These are phyloP conservation scores for Pelargonium nanum DNA, from an alignment of 345 rosid genomes.

Conservation along the genomic window DNA sequence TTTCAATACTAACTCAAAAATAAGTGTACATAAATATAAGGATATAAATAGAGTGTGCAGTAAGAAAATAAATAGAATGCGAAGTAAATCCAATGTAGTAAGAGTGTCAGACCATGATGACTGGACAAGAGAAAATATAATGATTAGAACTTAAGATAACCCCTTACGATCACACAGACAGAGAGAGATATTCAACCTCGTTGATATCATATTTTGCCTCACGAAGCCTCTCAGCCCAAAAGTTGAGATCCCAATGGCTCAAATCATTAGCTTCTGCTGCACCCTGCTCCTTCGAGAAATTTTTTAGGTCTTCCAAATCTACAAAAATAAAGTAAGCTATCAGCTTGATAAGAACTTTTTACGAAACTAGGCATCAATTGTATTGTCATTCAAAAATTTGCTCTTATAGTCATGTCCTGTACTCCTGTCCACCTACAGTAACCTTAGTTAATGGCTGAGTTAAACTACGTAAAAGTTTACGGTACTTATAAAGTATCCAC, in stretches of 20 bases:
- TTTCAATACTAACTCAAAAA: not conserved
- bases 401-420: no score
- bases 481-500: no score
- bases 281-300: conserved; percentile 59
- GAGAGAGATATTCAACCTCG: conserved; percentile 41
- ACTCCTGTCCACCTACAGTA: no score
- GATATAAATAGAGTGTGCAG: not conserved
- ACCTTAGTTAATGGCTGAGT: no score
- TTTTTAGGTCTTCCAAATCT: conserved; percentile 79
- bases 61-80: no score
- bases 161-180: not conserved
- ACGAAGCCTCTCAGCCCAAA: conserved; percentile 97
- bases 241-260: conserved; percentile 71
- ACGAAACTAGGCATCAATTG: not conserved
- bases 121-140: no score
- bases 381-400: no score
- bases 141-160: no score
- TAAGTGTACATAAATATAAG: not conserved
- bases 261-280: conserved; percentile 63
- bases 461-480: no score
- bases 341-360: not conserved
- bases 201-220: conserved; percentile 82
- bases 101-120: no score
- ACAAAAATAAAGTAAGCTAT: not conserved
- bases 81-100: not conserved